Evolutionary conservation across 805 yeast genomes (phyloP), one percentile per base, ranked within the genome.

Genomic region (Torulaspora indica): DNA sequence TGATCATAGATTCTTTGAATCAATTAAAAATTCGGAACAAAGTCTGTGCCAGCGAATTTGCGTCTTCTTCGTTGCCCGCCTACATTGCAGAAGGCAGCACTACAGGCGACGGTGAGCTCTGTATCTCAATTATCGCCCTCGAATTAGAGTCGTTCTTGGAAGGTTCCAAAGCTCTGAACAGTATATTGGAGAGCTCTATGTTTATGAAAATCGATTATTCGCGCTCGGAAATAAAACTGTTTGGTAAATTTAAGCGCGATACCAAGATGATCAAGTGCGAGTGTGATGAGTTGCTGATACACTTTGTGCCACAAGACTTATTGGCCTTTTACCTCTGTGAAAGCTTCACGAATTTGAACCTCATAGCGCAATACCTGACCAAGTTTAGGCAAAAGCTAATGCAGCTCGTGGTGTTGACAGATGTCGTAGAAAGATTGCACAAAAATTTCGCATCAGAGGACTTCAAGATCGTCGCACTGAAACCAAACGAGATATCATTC

Each of bases 1-100:
- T 60, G 61, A 52, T 65, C 24, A 59, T 65, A 34, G 69, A 65
- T 44, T 63, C 68, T 5, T 54, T 65, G 38, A 61, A 63, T 28
- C 64, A 60, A 43, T 51, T 64, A 38, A 53, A 55, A 14, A 63
- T 63, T 23, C 46, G 53, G 6, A 64, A 64, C 43, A 56, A 50
- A 25, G 53, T 61, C 9, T 58, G 63, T 37, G 40, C 57, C 4
- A 34, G 42, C 1, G 58, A 56, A 1, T 33, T 38, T 8, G 34
- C 53, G 5, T 43, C 45, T 2, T 35, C 47, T 2, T 36, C 36
- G 2, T 35, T 63, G 34, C 68, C 68, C 3, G 40, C 48, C 6
- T 63, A 56, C 42, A 52, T 62, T 22, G 25, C 44, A 8, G 38
- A 43, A 8, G 52, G 40, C 28, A 25, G 12, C 10, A 28, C 12